These are phyloP conservation scores for Helianthus annuus DNA, from an alignment of 129 eudicot genomes.

Conservation along the genomic window HanXRQr2.0-SUNRISE NC_035447.2:173574821-173575320, in stretches of 20 bases:
- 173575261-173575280: background rate
- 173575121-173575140: too few relatives aligned
- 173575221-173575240: background rate
- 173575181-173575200: background rate
- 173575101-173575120: too few relatives aligned
- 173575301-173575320: conserved; percentile 24
- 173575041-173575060: too few relatives aligned
- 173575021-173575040: too few relatives aligned
- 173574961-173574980: too few relatives aligned
- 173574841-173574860: background rate
- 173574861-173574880: background rate
- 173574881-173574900: background rate
- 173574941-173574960: too few relatives aligned
- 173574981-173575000: too few relatives aligned
- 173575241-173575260: background rate
- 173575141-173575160: background rate
- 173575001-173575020: too few relatives aligned
- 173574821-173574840: background rate
- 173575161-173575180: background rate
- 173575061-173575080: too few relatives aligned
- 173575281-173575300: background rate
- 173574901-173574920: background rate
- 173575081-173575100: too few relatives aligned
- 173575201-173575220: too few relatives aligned
- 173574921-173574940: too few relatives aligned